A percentile compares a stretch with the other conserved stretches of the same genome.
Conservation (phyloP, 2,329 filamentous ascomycete genomes). For the Cordyceps fumosorosea region DNA sequence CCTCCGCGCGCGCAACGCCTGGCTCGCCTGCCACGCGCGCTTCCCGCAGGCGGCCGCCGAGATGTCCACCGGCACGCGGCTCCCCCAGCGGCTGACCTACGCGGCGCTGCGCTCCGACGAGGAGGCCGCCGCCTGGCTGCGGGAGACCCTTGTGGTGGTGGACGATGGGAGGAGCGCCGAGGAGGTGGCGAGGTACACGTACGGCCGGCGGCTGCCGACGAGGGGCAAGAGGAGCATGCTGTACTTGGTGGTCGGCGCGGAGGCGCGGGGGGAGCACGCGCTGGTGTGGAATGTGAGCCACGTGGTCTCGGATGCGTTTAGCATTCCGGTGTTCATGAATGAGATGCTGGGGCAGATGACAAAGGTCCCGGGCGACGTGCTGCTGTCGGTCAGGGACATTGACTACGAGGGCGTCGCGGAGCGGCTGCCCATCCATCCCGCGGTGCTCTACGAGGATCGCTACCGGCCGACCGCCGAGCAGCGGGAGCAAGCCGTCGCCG, state of each 20-base stretch:
- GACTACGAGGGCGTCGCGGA: not conserved
- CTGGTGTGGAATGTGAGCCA: slow-evolving; percentile 3
- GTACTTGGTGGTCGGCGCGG: not conserved
- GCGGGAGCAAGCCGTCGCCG: not conserved
- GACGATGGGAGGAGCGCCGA: not conserved
- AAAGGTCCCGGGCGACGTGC: not conserved
- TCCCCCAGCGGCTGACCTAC: slow-evolving; percentile 1
- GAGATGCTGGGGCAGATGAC: not conserved
- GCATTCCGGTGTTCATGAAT: not conserved
- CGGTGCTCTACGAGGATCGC: not conserved
- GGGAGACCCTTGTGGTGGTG: not conserved
- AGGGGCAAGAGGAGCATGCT: slow-evolving; percentile 6
- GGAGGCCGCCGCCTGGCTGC: not conserved
- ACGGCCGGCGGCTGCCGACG: not conserved
- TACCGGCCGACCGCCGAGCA: not conserved
- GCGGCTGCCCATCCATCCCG: not conserved
- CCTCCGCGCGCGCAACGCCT: not conserved
- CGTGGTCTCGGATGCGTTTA: not conserved
- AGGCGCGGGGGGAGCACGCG: not conserved
- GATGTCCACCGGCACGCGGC: not conserved
- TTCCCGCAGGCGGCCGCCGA: not conserved
- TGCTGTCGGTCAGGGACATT: not conserved
- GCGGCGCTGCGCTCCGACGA: not conserved
- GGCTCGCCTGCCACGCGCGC: not conserved
- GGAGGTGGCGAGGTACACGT: not conserved